These are phyloP conservation scores for Penicillium sp. DNA, from an alignment of 2,329 filamentous ascomycete species.

Conservation along the genomic window DNA sequence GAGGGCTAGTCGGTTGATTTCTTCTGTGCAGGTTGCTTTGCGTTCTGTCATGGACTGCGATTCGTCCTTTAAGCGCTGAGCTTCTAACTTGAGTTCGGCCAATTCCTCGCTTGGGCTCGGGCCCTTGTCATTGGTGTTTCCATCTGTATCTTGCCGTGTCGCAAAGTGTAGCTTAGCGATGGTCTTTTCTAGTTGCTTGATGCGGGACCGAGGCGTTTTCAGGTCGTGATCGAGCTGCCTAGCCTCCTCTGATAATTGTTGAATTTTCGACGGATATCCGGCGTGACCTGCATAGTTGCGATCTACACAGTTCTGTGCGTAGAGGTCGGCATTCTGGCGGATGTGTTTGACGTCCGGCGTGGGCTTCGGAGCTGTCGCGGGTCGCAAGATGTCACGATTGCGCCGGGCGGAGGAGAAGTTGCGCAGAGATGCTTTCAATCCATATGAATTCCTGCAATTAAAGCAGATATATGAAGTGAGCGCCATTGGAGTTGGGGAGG, in stretches of 20 bases:
- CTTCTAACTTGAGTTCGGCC: slow-evolving; percentile 33
- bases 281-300: slow-evolving; percentile 70
- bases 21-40: slow-evolving; percentile 40
- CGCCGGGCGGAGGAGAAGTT: slow-evolving; percentile 19
- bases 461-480: slow-evolving; percentile 32
- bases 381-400: slow-evolving; percentile 44
- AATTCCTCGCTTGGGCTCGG: slow-evolving; percentile 19
- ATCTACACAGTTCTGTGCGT: slow-evolving; percentile 77
- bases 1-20: slow-evolving; percentile 72
- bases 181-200: slow-evolving; percentile 44
- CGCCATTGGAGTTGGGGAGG: slow-evolving; percentile 20
- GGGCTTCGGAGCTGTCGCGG: slow-evolving; percentile 73
- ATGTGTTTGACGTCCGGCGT: slow-evolving; percentile 85
- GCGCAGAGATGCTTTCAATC: slow-evolving; percentile 14
- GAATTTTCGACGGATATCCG: slow-evolving; percentile 52
- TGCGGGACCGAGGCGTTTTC: slow-evolving; percentile 38
- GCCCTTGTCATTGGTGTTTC: not conserved
- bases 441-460: slow-evolving; percentile 28
- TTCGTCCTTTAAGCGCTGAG: slow-evolving; percentile 37
- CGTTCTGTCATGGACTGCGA: slow-evolving; percentile 31
- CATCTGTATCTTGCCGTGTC: slow-evolving; percentile 17
- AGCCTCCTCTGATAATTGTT: slow-evolving; percentile 39
- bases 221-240: slow-evolving; percentile 40
- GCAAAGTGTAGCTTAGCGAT: slow-evolving; percentile 35
- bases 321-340: slow-evolving; percentile 74